phyloP scores from a whole-genome alignment of 177 flowering plant genomes.

The Vitis hybrid region DNA sequence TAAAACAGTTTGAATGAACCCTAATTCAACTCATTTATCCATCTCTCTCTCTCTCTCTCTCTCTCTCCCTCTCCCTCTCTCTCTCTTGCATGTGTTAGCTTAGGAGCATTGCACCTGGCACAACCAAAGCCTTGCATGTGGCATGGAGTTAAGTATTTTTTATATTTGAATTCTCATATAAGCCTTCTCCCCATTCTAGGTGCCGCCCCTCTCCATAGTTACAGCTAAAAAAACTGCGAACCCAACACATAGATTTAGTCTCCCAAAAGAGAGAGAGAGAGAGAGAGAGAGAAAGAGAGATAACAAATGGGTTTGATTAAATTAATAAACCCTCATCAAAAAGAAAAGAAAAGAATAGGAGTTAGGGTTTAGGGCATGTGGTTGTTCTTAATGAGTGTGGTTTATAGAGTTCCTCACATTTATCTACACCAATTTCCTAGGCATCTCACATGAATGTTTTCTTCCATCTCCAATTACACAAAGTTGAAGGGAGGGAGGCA shows the following conservation, averaged over 20 bases:
- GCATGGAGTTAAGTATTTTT: slow-evolving; percentile 15
- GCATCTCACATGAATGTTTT: neutral
- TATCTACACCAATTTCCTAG: slow-evolving; percentile 2
- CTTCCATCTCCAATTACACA: neutral
- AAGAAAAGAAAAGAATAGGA: neutral
- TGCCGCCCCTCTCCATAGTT: slow-evolving; percentile 25
- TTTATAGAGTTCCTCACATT: neutral
- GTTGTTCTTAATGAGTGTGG: slow-evolving; percentile 4
- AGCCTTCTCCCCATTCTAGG: slow-evolving; percentile 22
- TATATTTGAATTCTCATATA: slow-evolving; percentile 7
- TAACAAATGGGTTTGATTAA: too few relatives aligned
- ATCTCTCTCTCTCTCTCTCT: too few relatives aligned
- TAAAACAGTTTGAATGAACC: slow-evolving; percentile 27
- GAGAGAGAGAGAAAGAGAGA: neutral
- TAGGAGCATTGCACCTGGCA: slow-evolving; percentile 55
- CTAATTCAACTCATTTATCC: neutral
- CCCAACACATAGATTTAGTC: slow-evolving; percentile 8
- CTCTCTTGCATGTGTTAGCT: slow-evolving; percentile 22
- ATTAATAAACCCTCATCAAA: neutral
- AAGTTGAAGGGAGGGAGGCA: neutral
- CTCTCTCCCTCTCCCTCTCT: neutral
- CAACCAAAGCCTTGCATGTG: slow-evolving; percentile 43
- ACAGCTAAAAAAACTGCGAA: neutral
- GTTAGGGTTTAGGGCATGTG: slow-evolving; percentile 2
- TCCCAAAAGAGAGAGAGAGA: slow-evolving; percentile 1